Percentiles rank a stretch among this genome's conserved stretches.
Evolutionary conservation across 2,329 filamentous ascomycete genomes (phyloP).

Genomic region (Verruconis gallopava): DNA sequence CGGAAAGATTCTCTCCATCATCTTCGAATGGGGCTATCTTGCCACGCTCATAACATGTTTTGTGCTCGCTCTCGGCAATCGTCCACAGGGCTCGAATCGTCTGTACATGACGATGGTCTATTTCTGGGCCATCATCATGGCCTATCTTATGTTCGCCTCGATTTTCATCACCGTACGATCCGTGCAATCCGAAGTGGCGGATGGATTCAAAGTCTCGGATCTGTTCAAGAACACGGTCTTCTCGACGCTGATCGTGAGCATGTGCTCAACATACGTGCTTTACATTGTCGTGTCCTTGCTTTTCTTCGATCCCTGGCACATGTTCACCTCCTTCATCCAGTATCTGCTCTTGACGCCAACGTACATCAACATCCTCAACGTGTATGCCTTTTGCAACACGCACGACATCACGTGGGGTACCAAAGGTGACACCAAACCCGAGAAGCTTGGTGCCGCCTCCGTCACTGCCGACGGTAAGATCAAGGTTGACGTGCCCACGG

Average conservation of each 20-base stretch:
- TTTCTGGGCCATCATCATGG: slow-evolving; percentile 95
- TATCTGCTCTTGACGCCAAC: slow-evolving; percentile 91
- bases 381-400: slow-evolving; percentile 97
- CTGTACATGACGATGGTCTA: slow-evolving; percentile 97
- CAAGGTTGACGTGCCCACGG: slow-evolving; percentile 71
- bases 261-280: slow-evolving; percentile 83
- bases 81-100: slow-evolving; percentile 83
- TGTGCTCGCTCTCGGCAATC: slow-evolving; percentile 84
- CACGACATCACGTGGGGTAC: slow-evolving; percentile 98
- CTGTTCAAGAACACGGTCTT: slow-evolving; percentile 83
- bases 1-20: slow-evolving; percentile 69
- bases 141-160: slow-evolving; percentile 89
- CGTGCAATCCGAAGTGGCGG: slow-evolving; percentile 56
- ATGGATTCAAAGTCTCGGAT: slow-evolving; percentile 54
- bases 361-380: slow-evolving; percentile 97
- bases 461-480: slow-evolving; percentile 93
- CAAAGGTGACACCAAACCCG: slow-evolving; percentile 92
- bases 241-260: slow-evolving; percentile 83
- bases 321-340: slow-evolving; percentile 88
- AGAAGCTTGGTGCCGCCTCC: slow-evolving; percentile 76
- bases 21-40: slow-evolving; percentile 95
- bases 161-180: slow-evolving; percentile 86
- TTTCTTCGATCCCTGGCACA: slow-evolving; percentile 98
- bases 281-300: slow-evolving; percentile 85
- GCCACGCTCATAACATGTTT: slow-evolving; percentile 89